These are phyloP conservation scores for Leucocoprinus leucothites DNA, from an alignment of 768 basidiomycete species.

Conservation along the genomic window DNA sequence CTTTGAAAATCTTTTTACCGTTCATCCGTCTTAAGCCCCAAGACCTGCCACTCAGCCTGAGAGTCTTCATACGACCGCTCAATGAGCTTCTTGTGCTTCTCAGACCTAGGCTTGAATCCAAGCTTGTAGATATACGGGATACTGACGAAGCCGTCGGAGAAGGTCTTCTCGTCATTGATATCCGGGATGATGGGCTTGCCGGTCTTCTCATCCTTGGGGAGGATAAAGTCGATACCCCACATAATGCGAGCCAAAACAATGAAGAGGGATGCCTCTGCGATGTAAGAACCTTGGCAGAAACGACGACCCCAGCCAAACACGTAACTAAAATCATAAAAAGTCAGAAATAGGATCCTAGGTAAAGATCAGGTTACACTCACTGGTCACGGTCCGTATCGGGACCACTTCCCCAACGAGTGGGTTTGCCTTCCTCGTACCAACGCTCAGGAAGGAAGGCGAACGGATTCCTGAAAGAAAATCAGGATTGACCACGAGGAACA, in stretches of 20 bases:
- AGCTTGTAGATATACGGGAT: conserved; percentile 10
- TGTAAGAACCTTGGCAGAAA: conserved; percentile 11
- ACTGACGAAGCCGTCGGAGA: conserved; percentile 11
- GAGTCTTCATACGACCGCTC: conserved; percentile 9
- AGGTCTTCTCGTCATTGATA: conserved; percentile 9
- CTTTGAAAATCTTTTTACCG: neutral
- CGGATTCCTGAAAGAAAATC: conserved; percentile 16
- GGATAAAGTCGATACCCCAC: conserved; percentile 11
- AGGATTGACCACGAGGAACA: neutral
- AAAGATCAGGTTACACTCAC: conserved; percentile 5
- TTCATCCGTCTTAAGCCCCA: conserved; percentile 7
- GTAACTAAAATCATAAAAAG: neutral
- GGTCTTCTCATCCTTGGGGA: conserved; percentile 7
- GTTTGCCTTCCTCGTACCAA: conserved; percentile 21
- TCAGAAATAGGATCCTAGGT: neutral
- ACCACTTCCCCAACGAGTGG: conserved; percentile 21
- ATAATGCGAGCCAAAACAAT: conserved; percentile 9
- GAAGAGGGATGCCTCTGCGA: conserved; percentile 10
- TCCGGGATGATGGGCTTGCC: conserved; percentile 9
- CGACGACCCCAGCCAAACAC: conserved; percentile 11
- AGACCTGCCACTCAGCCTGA: conserved; percentile 10
- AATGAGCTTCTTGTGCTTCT: conserved; percentile 7
- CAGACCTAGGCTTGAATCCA: conserved; percentile 7
- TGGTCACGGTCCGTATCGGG: conserved; percentile 23
- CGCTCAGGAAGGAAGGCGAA: conserved; percentile 28